Base-by-base conservation (phyloP, 495 filamentous ascomycete species). In the Tuber borchii region DNA sequence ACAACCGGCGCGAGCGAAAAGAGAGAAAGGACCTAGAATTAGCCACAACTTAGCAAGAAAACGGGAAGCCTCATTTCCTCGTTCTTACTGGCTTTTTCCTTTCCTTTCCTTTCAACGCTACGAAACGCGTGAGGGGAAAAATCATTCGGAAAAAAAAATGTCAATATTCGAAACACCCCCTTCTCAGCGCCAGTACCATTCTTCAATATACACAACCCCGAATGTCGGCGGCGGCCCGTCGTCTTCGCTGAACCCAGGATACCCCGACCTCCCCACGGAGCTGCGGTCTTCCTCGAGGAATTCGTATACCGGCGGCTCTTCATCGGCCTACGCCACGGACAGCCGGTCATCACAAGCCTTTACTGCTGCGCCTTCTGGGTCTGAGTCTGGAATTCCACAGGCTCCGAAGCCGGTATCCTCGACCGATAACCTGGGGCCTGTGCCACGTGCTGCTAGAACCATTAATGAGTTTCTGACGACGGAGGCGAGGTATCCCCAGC, bases 401-500 rank as follows among this genome's bases (percentile, higher is more conserved):
- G 48, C 34, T n/a, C 72, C 69, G 42, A 71, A 70, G 44, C 74
- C 73, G 42, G 77, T 61, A 8, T 70, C 71, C 37, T 74, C 80
- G 9, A 78, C 80, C 17, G 82, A 83, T 26, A 77, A 77, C 61
- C 83, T 91, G 79, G 88, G 88, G 73, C 91, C 92, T 1, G 87
- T 96, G 75, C 89, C 92, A 74, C 92, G 93, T 80, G 95, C 92
- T 12, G 91, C 93, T 65, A 86, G 87, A 48, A 94, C 91, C n/a
- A 89, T 99, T 81, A 95, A 95, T 85, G 88, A 91, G 78, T 89
- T 90, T 20, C 84, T 98, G 39, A 83, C 86, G 45, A 86, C 87
- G 73, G 96, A 98, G 82, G 87, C 89, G 79, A 90, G 90, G 80
- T 98, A 93, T 82, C 94, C 94, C 14, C 93, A 96, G 77, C 86